Percentiles rank a stretch among this genome's conserved stretches.
These are phyloP conservation scores for Cyphellophora europaea DNA, from an alignment of 2,329 filamentous ascomycete genomes.

Conservation along the genomic window DNA sequence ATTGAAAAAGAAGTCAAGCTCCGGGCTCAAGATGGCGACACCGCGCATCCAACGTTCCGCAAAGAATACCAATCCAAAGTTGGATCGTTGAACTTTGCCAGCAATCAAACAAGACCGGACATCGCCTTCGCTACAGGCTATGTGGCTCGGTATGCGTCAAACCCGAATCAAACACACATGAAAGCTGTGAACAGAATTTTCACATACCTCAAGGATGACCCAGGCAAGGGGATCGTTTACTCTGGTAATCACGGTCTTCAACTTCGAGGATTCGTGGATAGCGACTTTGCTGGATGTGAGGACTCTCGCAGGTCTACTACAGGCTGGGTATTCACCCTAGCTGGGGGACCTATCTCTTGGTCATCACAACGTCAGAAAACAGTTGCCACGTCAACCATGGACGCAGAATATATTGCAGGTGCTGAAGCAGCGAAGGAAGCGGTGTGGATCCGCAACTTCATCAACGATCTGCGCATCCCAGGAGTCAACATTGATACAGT, in stretches of 20 bases:
- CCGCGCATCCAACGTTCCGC: slow-evolving; percentile 1
- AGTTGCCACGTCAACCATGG: slow-evolving; percentile 15
- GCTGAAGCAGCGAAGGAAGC: slow-evolving; percentile 6
- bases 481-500: neutral
- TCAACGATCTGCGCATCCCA: slow-evolving; percentile 6
- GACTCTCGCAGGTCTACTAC: slow-evolving; percentile 12
- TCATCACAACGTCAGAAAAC: slow-evolving; percentile 16
- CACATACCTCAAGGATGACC: too few relatives aligned
- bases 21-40: neutral
- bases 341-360: slow-evolving; percentile 18
- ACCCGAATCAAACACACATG: too few relatives aligned
- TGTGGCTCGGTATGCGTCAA: too few relatives aligned
- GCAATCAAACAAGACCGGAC: neutral
- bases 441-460: slow-evolving; percentile 6
- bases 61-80: slow-evolving; percentile 5
- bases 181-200: too few relatives aligned
- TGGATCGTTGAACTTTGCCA: slow-evolving; percentile 4
- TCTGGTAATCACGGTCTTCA: too few relatives aligned
- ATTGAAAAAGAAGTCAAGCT: neutral
- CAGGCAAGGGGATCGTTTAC: too few relatives aligned
- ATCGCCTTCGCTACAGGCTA: too few relatives aligned
- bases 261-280: too few relatives aligned
- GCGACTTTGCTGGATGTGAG: too few relatives aligned
- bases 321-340: slow-evolving; percentile 18
- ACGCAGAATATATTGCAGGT: slow-evolving; percentile 17